phyloP scores from a whole-genome alignment of 371 early-diverging fungal genomes.

The Capniomyces stellatus region DNA sequence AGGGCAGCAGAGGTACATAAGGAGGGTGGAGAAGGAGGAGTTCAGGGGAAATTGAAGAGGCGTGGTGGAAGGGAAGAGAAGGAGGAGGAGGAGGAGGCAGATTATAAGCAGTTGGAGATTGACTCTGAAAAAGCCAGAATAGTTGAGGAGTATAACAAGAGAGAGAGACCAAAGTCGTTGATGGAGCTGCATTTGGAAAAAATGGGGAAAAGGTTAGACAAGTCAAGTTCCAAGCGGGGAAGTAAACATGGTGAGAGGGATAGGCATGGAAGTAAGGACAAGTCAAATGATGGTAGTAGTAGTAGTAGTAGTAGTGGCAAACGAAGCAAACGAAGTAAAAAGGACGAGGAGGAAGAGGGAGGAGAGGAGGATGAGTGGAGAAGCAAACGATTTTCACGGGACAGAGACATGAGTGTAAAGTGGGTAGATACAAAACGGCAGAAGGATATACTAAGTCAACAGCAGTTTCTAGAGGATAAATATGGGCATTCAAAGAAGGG shows the following conservation, averaged over 20 bases:
- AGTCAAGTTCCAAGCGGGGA: not conserved
- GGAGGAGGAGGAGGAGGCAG: not conserved
- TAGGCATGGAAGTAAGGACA: not conserved
- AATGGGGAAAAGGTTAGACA: not conserved
- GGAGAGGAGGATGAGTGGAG: constrained; percentile 10
- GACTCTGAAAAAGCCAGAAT: constrained; percentile 8
- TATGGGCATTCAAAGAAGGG: constrained; percentile 12
- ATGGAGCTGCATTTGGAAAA: constrained; percentile 20
- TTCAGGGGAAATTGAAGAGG: not conserved
- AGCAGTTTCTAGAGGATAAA: constrained; percentile 13
- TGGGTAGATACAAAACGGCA: constrained; percentile 4
- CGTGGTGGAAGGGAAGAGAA: constrained; percentile 10
- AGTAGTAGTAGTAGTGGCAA: not conserved
- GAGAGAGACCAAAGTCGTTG: constrained; percentile 15
- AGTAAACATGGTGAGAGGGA: not conserved
- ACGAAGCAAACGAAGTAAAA: not conserved
- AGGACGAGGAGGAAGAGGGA: not conserved
- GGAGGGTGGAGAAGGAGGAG: not conserved
- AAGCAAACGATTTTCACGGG: constrained; percentile 10
- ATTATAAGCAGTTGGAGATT: constrained; percentile 5
- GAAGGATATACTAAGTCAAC: constrained; percentile 10
- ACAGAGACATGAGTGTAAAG: constrained; percentile 8
- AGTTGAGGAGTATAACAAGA: constrained; percentile 17
- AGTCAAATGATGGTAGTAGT: not conserved
- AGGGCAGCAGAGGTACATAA: not conserved